These are phyloP conservation scores for Skeletonema grethae DNA, from an alignment of 108 stramenopile genomes.

Conservation along the genomic window DNA sequence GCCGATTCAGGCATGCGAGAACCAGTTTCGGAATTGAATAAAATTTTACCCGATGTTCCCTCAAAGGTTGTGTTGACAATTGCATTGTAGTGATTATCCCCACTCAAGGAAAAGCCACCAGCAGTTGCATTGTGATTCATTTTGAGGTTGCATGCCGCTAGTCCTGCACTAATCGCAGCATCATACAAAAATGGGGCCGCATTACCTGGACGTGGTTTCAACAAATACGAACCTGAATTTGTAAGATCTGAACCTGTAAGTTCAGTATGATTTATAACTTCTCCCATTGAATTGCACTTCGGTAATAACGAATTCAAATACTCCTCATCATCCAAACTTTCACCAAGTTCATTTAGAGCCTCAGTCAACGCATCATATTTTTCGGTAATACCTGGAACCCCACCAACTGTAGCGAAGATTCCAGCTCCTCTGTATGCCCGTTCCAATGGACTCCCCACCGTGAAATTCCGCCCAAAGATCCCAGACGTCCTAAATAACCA, in stretches of 20 bases:
- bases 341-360: constrained; percentile 16
- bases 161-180: constrained; percentile 56
- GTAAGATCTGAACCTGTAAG: constrained; percentile 4
- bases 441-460: constrained; percentile 32
- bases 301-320: neutral
- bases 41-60: constrained; percentile 44
- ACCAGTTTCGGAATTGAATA: constrained; percentile 48
- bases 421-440: constrained; percentile 47
- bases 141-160: constrained; percentile 48
- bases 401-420: constrained; percentile 27
- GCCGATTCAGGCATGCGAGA: constrained; percentile 40
- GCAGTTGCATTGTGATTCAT: neutral
- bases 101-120: constrained; percentile 22
- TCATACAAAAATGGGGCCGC: constrained; percentile 51
- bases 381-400: constrained; percentile 35
- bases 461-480: constrained; percentile 32
- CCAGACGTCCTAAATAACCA: constrained; percentile 53
- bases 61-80: constrained; percentile 37
- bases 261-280: constrained; percentile 16
- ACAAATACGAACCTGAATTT: constrained; percentile 8
- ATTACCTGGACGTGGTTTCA: neutral
- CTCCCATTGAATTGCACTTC: constrained; percentile 5
- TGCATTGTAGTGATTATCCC: constrained; percentile 37
- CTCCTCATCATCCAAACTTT: neutral
- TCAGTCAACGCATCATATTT: constrained; percentile 26